Percentiles rank a stretch among this genome's conserved stretches.
phyloP scores from a whole-genome alignment of 1,284 basidiomycete genomes.

The Austroboletus niveus region DNA sequence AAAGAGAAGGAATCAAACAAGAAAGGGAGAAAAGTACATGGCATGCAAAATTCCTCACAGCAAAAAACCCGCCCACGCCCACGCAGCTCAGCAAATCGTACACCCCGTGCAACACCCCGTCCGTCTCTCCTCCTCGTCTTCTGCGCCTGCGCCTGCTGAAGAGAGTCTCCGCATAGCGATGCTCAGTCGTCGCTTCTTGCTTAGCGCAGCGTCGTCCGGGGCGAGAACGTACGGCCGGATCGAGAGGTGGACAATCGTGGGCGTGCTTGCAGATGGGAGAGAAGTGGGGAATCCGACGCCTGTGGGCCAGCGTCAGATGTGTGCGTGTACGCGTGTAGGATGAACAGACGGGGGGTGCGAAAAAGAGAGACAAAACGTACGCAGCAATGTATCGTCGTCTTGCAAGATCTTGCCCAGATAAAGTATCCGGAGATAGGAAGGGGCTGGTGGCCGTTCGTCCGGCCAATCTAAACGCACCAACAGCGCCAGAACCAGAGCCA shows the following conservation, averaged over 20 bases:
- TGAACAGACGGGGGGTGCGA: not conserved
- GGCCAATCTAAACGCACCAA: constrained; percentile 62
- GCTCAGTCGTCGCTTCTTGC: constrained; percentile 51
- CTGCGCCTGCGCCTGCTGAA: constrained; percentile 4
- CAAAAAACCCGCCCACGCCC: not conserved
- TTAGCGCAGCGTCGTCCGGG: constrained; percentile 46
- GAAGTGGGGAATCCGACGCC: constrained; percentile 49
- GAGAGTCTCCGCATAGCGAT: constrained; percentile 25
- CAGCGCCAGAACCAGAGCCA: not conserved
- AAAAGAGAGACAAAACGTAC: constrained; percentile 43
- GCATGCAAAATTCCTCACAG: too few species aligned
- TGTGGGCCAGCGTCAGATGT: constrained; percentile 17
- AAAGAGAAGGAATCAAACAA: too few species aligned
- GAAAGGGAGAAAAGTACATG: too few species aligned
- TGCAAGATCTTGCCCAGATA: constrained; percentile 82
- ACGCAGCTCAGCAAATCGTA: constrained; percentile 10
- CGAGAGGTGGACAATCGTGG: constrained; percentile 79
- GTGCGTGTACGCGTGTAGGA: too few species aligned
- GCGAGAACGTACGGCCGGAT: constrained; percentile 64
- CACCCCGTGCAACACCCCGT: constrained; percentile 21
- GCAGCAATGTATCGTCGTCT: constrained; percentile 75
- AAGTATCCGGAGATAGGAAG: constrained; percentile 74
- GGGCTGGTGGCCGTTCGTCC: constrained; percentile 75
- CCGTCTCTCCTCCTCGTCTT: constrained; percentile 8
- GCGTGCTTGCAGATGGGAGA: constrained; percentile 21